Evolutionary conservation across 1,139 yeast genomes (phyloP).

Genomic region (Debaryomyces sp.): DNA sequence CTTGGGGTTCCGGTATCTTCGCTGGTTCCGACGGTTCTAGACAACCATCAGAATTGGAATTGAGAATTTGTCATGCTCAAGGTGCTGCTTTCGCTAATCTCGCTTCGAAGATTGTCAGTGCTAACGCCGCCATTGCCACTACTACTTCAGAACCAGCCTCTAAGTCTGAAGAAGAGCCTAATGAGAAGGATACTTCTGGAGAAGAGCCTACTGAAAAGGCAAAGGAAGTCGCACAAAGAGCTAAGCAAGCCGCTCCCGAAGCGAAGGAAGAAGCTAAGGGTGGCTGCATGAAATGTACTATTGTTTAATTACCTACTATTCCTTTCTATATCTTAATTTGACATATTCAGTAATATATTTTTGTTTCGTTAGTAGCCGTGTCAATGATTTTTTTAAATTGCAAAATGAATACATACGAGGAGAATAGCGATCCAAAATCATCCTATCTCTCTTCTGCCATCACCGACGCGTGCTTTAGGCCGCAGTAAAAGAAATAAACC

Average conservation of each 20-base stretch:
- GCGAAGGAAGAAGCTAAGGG: constrained; percentile 25
- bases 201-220: constrained; percentile 11
- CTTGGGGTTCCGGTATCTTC: constrained; percentile 55
- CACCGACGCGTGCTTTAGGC: not conserved
- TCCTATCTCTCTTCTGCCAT: constrained; percentile 8
- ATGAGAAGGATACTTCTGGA: not conserved
- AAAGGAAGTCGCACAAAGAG: constrained; percentile 16
- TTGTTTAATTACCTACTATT: not conserved
- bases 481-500: not conserved
- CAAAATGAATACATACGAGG: constrained; percentile 5
- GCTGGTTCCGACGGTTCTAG: constrained; percentile 55
- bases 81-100: constrained; percentile 43
- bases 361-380: not conserved
- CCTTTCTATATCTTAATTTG: not conserved
- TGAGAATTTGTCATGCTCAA: constrained; percentile 41
- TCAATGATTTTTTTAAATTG: not conserved
- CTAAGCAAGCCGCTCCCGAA: constrained; percentile 23
- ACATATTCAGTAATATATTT: not conserved
- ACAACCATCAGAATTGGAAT: constrained; percentile 43
- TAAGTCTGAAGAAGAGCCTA: constrained; percentile 7
- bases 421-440: constrained; percentile 8
- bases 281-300: constrained; percentile 29
- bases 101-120: constrained; percentile 28
- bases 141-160: constrained; percentile 11
- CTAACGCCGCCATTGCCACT: constrained; percentile 6